Conservation (phyloP, 2,329 filamentous ascomycete species). For the Ophiosphaerella herpotricha region DNA sequence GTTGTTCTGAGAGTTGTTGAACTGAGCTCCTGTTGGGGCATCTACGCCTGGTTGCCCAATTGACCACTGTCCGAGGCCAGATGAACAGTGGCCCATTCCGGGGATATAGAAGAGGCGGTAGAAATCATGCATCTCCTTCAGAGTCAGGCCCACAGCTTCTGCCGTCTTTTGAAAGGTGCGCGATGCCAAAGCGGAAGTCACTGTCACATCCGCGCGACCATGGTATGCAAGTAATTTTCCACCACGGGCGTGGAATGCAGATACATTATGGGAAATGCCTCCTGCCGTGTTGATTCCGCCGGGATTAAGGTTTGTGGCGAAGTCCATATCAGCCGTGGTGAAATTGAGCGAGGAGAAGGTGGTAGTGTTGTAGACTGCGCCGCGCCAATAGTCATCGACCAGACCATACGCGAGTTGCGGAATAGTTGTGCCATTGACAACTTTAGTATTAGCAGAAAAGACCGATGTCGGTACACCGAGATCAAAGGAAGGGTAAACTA, state of each 20-base stretch:
- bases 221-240: slow-evolving; percentile 24
- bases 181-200: slow-evolving; percentile 49
- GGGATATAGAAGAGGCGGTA: slow-evolving; percentile 56
- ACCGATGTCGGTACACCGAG: slow-evolving; percentile 51
- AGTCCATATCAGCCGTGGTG: slow-evolving; percentile 28
- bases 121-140: slow-evolving; percentile 44
- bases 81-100: slow-evolving; percentile 56
- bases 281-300: slow-evolving; percentile 42
- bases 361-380: slow-evolving; percentile 49
- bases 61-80: slow-evolving; percentile 49
- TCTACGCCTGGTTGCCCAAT: slow-evolving; percentile 20
- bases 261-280: slow-evolving; percentile 47
- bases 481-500: slow-evolving; percentile 54
- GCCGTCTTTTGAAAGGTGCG: slow-evolving; percentile 55
- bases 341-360: slow-evolving; percentile 41
- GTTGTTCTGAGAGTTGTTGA: slow-evolving; percentile 34
- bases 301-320: slow-evolving; percentile 34
- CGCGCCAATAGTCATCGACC: slow-evolving; percentile 31
- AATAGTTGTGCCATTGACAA: slow-evolving; percentile 46
- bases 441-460: slow-evolving; percentile 27
- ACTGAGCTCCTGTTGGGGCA: slow-evolving; percentile 19
- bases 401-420: slow-evolving; percentile 48
- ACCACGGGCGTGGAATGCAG: slow-evolving; percentile 9
- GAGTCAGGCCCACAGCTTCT: slow-evolving; percentile 11
- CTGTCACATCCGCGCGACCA: slow-evolving; percentile 29